These are phyloP conservation scores for Wickerhamiella qilinensis DNA, from an alignment of 805 yeast genomes.

Conservation along the genomic window DNA sequence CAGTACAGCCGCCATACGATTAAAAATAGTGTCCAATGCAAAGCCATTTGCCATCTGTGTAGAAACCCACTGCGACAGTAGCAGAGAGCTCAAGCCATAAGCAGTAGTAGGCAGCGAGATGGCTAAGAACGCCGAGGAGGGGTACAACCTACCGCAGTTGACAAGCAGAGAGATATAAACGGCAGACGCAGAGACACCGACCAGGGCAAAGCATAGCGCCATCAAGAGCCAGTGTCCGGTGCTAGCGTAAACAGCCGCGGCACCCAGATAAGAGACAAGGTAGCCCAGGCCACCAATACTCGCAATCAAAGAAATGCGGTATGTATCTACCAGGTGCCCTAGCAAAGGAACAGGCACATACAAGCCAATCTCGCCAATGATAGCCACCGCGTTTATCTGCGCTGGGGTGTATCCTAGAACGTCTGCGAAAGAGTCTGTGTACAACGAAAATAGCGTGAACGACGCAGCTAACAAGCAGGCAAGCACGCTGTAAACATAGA, in stretches of 20 bases:
- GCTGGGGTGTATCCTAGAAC: slow-evolving; percentile 48
- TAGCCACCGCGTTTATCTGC: slow-evolving; percentile 56
- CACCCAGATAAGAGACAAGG: slow-evolving; percentile 49
- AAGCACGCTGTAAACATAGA: slow-evolving; percentile 3
- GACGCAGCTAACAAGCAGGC: slow-evolving; percentile 61
- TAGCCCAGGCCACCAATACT: slow-evolving; percentile 42
- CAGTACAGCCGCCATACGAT: slow-evolving; percentile 13
- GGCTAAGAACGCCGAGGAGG: slow-evolving; percentile 58
- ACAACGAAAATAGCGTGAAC: slow-evolving; percentile 65
- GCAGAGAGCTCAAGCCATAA: slow-evolving; percentile 67
- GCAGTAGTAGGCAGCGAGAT: slow-evolving; percentile 79
- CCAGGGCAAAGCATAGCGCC: slow-evolving; percentile 18
- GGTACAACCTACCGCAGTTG: slow-evolving; percentile 82
- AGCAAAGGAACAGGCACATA: slow-evolving; percentile 68
- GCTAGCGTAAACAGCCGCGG: slow-evolving; percentile 24
- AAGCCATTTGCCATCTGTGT: background rate
- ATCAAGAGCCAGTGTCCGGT: slow-evolving; percentile 12
- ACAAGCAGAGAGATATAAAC: slow-evolving; percentile 22
- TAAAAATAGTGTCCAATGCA: slow-evolving; percentile 6
- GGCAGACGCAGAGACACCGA: slow-evolving; percentile 27
- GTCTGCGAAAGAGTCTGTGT: slow-evolving; percentile 49
- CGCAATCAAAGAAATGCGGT: slow-evolving; percentile 64
- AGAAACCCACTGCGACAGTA: slow-evolving; percentile 44
- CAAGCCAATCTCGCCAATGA: slow-evolving; percentile 62
- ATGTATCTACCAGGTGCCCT: slow-evolving; percentile 72